Base-by-base conservation (phyloP, 768 basidiomycete genomes). In the Kwoniella sp. region DNA sequence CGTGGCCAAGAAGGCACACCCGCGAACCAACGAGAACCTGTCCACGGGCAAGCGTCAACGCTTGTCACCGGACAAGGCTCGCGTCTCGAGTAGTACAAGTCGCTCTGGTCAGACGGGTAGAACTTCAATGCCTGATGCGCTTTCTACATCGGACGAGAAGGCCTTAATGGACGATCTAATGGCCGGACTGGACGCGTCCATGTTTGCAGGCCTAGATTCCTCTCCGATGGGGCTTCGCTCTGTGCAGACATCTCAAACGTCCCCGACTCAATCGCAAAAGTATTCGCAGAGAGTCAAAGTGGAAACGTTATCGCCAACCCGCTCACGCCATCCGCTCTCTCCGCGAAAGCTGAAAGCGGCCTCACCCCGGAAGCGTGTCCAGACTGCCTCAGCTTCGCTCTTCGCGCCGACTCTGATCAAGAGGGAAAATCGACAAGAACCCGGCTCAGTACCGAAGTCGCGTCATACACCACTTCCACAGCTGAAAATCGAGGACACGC, bases 121-220 rank as follows among this genome's bases (percentile, higher is more conserved):
- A n/a, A n/a, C n/a, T n/a, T n/a, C n/a, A n/a, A n/a, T n/a, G n/a
- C n/a, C n/a, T n/a, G n/a, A n/a, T n/a, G n/a, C n/a, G n/a, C n/a
- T n/a, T n/a, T n/a, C n/a, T n/a, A n/a, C n/a, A n/a, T n/a, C n/a
- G 43, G 82, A 82, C 33, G 85, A 87, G 57, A 78, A 79, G 23
- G 80, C 73, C 3, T 83, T 88, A 64, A 80, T 88, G 77, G 73
- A 77, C 12, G 73, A 63, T 23, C 65, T 86, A 1, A 70, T 86
- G 38, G 67, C 76, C 0, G 80, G 78, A 25, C 70, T 88, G 44
- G 82, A 83, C 59, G 79, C 80, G 56, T 73, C 80, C 0, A 73
- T 80, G 47, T 81, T 79, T 76, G 76, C 77, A 43, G 75, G 76
- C 3, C 56, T 70, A 1, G 77, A 77, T 10, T 73, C 76, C 31